phyloP scores from a whole-genome alignment of 371 early-diverging fungal genomes.

The Coemansia sp. region DNA sequence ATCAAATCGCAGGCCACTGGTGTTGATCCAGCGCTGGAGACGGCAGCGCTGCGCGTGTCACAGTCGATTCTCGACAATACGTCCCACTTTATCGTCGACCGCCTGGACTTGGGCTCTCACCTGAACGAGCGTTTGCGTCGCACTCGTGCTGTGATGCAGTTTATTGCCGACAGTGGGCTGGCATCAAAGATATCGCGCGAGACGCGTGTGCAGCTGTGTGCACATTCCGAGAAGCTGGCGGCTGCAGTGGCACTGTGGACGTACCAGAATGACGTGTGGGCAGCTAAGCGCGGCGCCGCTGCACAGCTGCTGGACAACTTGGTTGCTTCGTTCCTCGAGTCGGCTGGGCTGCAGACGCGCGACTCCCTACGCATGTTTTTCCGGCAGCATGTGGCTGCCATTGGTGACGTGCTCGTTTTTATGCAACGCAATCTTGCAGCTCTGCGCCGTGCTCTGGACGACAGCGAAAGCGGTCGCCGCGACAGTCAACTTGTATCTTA shows the following conservation, averaged over 20 bases:
- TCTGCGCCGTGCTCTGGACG: constrained; percentile 26
- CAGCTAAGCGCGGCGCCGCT: constrained; percentile 10
- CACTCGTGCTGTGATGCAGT: constrained; percentile 28
- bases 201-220: constrained; percentile 24
- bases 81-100: constrained; percentile 34
- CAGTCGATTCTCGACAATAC: constrained; percentile 35
- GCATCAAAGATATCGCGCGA: constrained; percentile 7
- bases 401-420: constrained; percentile 32
- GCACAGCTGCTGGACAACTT: constrained; percentile 36
- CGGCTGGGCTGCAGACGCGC: constrained; percentile 20
- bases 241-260: constrained; percentile 43
- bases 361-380: constrained; percentile 45
- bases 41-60: constrained; percentile 33
- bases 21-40: constrained; percentile 25
- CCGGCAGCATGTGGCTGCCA: constrained; percentile 20
- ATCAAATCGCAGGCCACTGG: constrained; percentile 19
- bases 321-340: constrained; percentile 25
- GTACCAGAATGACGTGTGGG: constrained; percentile 35
- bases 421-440: constrained; percentile 30
- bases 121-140: constrained; percentile 37
- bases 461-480: constrained; percentile 20
- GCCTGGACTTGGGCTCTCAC: constrained; percentile 40
- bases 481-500: constrained; percentile 32
- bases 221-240: constrained; percentile 38
- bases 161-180: constrained; percentile 21